Conservation (phyloP, 2,329 filamentous ascomycete species). For the Aquanectria penicillioides region DNA sequence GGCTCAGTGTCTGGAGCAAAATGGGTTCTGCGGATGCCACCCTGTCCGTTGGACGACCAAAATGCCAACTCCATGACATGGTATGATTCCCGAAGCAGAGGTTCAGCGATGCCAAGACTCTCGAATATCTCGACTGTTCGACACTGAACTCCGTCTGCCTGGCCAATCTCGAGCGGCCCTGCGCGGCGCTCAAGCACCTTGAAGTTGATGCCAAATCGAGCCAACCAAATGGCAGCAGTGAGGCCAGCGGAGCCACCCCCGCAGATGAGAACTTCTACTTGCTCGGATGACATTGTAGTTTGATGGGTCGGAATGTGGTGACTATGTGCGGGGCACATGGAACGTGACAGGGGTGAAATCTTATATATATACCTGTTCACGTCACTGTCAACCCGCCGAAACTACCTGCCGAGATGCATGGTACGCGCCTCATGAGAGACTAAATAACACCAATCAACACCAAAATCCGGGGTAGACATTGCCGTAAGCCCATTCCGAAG, state of each 20-base stretch:
- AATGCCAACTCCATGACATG: conserved; percentile 68
- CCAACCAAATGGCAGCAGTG: conserved; percentile 28
- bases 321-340: too few species aligned
- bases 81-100: conserved; percentile 65
- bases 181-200: conserved; percentile 25
- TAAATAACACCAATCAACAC: too few species aligned
- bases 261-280: conserved; percentile 27
- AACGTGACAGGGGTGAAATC: too few species aligned
- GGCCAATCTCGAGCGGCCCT: conserved; percentile 26
- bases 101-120: conserved; percentile 64
- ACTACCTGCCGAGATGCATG: too few species aligned
- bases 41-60: conserved; percentile 49
- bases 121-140: conserved; percentile 67
- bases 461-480: too few species aligned
- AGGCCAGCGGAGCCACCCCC: conserved; percentile 30
- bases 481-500: too few species aligned
- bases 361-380: too few species aligned
- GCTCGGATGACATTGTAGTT: neutral
- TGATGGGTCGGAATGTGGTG: too few species aligned
- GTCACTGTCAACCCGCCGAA: too few species aligned
- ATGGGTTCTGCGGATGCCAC: conserved; percentile 9
- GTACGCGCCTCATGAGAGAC: too few species aligned
- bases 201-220: conserved; percentile 25
- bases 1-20: conserved; percentile 19
- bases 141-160: conserved; percentile 32